phyloP scores from a whole-genome alignment of 2,329 filamentous ascomycete genomes.

The Venturia carpophila region DNA sequence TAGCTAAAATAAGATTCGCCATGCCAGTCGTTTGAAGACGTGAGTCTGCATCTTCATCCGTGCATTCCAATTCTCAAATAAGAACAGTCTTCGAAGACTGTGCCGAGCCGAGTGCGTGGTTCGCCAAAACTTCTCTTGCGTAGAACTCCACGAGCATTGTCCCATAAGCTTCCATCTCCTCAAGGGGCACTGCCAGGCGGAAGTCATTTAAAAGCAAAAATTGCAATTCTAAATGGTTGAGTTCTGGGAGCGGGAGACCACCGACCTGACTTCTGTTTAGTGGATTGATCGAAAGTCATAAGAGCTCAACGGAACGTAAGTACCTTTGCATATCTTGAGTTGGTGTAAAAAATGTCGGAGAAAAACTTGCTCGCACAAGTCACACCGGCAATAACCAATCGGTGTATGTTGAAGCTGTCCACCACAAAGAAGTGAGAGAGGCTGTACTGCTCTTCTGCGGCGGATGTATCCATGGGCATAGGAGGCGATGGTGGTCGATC shows the following conservation, averaged over 20 bases:
- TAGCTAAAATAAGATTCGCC: neutral
- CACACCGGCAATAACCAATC: slow-evolving; percentile 90
- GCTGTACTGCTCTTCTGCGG: slow-evolving; percentile 42
- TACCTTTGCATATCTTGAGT: slow-evolving; percentile 98
- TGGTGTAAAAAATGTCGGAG: slow-evolving; percentile 97
- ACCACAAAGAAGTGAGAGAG: slow-evolving; percentile 79
- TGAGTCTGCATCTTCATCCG: neutral
- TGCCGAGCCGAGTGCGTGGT: slow-evolving; percentile 10
- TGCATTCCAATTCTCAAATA: neutral
- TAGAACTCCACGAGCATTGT: slow-evolving; percentile 99
- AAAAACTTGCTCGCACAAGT: slow-evolving; percentile 99
- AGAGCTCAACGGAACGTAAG: slow-evolving; percentile 24
- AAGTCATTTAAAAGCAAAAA: slow-evolving; percentile 96
- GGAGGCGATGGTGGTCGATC: slow-evolving; percentile 23
- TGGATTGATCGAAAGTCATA: neutral
- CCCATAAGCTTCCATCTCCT: slow-evolving; percentile 93
- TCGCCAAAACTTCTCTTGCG: slow-evolving; percentile 72
- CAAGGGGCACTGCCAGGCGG: slow-evolving; percentile 81
- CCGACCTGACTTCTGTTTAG: slow-evolving; percentile 60
- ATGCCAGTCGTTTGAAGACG: neutral
- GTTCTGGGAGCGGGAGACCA: slow-evolving; percentile 79
- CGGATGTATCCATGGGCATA: slow-evolving; percentile 20
- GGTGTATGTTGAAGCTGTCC: slow-evolving; percentile 98
- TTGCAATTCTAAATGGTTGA: slow-evolving; percentile 94
- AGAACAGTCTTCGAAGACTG: neutral